Percentiles rank a stretch among this genome's conserved stretches.
phyloP scores from a whole-genome alignment of 192 early-diverging fungal species.

The Coemansia biformis region DNA sequence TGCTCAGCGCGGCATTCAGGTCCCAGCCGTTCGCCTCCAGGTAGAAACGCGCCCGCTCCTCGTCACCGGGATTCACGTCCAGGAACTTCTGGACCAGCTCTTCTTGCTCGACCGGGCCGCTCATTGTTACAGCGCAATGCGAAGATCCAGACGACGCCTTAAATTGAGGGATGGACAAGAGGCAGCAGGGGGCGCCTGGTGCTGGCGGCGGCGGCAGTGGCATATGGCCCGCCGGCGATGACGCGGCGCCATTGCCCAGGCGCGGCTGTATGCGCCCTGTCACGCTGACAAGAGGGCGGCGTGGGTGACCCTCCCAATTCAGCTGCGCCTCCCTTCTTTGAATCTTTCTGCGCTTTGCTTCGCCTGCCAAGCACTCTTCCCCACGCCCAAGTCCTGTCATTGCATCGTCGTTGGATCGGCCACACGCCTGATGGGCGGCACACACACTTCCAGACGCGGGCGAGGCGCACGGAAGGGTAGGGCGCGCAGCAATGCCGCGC shows the following conservation, averaged over 20 bases:
- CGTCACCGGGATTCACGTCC: constrained; percentile 50
- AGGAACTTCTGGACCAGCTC: constrained; percentile 60
- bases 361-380: too few species aligned
- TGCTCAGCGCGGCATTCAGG: constrained; percentile 61
- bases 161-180: not conserved
- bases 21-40: constrained; percentile 77
- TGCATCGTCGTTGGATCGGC: too few species aligned
- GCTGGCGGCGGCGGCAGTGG: too few species aligned
- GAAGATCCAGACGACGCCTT: not conserved
- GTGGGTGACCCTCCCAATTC: too few species aligned
- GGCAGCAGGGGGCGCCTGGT: not conserved
- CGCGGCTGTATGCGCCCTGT: too few species aligned
- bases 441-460: constrained; percentile 11
- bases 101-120: constrained; percentile 34
- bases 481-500: constrained; percentile 5
- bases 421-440: not conserved
- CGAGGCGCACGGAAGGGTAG: constrained; percentile 10
- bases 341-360: too few species aligned
- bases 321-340: too few species aligned
- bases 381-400: too few species aligned
- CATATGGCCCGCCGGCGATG: too few species aligned
- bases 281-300: too few species aligned
- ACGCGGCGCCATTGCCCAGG: too few species aligned
- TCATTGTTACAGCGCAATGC: constrained; percentile 11
- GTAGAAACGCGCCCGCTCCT: constrained; percentile 63